Conservation (phyloP, 768 basidiomycete species). For the Suillus subalutaceus region DNA sequence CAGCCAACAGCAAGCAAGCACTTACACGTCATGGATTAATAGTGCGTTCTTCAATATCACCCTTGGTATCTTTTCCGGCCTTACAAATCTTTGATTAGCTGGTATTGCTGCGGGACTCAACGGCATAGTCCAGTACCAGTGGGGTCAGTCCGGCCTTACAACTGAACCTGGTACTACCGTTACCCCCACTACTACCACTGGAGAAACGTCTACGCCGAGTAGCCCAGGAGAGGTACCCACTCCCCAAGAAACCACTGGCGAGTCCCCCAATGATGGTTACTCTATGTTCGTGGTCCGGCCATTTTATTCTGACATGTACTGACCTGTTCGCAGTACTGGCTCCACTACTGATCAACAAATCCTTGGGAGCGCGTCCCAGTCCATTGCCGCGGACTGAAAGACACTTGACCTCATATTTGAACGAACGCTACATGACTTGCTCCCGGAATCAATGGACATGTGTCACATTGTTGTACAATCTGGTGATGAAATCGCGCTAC, state of each 20-base stretch:
- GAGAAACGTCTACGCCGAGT: slow-evolving; percentile 10
- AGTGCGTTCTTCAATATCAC: slow-evolving; percentile 34
- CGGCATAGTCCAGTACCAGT: slow-evolving; percentile 40
- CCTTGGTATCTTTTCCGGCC: neutral
- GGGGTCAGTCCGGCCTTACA: slow-evolving; percentile 58
- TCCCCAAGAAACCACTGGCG: slow-evolving; percentile 40
- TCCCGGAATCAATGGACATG: slow-evolving; percentile 4
- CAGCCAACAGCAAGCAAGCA: slow-evolving; percentile 51
- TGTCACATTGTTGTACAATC: neutral
- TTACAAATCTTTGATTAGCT: slow-evolving; percentile 30
- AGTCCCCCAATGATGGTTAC: slow-evolving; percentile 73
- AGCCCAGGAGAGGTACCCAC: slow-evolving; percentile 31
- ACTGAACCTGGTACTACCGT: slow-evolving; percentile 49
- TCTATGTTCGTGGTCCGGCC: slow-evolving; percentile 31
- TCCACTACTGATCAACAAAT: slow-evolving; percentile 32
- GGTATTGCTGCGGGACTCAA: slow-evolving; percentile 41
- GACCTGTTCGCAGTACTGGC: slow-evolving; percentile 24
- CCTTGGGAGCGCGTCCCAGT: slow-evolving; percentile 36
- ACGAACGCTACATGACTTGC: neutral
- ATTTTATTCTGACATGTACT: slow-evolving; percentile 12
- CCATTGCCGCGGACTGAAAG: slow-evolving; percentile 34
- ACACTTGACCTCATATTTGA: neutral
- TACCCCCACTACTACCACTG: slow-evolving; percentile 28
- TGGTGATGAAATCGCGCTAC: neutral
- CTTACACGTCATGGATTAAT: slow-evolving; percentile 57